Base-by-base conservation (phyloP, 306 rosid species). In the Cyamopsis tetragonoloba region DNA sequence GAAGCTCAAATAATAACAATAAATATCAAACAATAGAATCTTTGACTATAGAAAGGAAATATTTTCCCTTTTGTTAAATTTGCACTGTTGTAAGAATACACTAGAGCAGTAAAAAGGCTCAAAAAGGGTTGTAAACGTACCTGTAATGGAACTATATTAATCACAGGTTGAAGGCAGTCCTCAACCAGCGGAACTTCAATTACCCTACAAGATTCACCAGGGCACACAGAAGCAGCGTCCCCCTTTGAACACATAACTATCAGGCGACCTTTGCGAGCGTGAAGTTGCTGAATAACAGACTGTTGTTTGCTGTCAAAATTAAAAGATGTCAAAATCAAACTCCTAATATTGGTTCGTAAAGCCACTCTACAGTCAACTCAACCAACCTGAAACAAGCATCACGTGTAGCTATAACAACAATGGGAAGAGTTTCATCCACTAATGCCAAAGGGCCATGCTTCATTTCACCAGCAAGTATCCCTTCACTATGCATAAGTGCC, bases 381-480 rank as follows among this genome's bases (percentile, higher is more conserved):
- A 85, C 85, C 56, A 68, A 93, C 99, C 99, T 93, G 89, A 86
- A 93, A 95, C 97, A 90, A 70, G 87, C 74, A 80, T 93, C 99
- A 3, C 88, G 97, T 6, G 96, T 93, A 50, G 99, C 99, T 42
- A 93, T 79, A 72, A 93, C 99, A 66, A 90, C 76, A 58, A 79
- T 88, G 0, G 97, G 95, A 66, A 93, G 97, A 80, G 71, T 90
- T 86, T 93, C 99, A 74, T 93, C 99, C 46, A 93, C 99, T 53
- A 93, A 76, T 12, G 99, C 99, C 83, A 93, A 76, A 43, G 99
- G 99, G 12, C 99, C 99, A 32, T 93, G 99, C 74, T 93, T 93
- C 99, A 93, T 93, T 88, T 93, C 99, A 77, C 99, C 97, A 1
- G 99, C 99, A 67, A 93, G 99, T 77, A 93, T 90, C 74, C 99